Evolutionary conservation across 2,329 filamentous ascomycete genomes (phyloP), one percentile per base, ranked within the genome.

Genomic region (Penicillium olsonii): DNA sequence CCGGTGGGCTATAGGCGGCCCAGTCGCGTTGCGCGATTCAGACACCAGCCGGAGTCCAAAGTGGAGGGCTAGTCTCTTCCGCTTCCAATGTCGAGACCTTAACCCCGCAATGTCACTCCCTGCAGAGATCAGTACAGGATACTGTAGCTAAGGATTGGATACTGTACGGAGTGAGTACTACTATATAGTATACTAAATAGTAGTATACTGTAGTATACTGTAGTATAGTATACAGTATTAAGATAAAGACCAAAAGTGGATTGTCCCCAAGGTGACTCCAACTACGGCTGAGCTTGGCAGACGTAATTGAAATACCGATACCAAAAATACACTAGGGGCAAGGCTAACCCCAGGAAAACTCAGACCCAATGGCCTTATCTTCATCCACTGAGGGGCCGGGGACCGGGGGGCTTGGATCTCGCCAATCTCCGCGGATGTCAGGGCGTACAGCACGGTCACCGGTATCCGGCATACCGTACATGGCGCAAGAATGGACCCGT

Each of bases 341-440:
- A 31, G 9, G 15, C 15, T 18, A 18, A 35, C 33, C 33, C 33
- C 33, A 35, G 33, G n/a, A 10, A 24, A 35, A 46, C 33, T 12
- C 18, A 39, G 27, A 27, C 4, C 12, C 11, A 40, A 15, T 6
- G 20, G 2, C 15, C 39, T 37, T 50, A 44, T 42, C 37, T 41
- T 42, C 50, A 29, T n/a, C 40, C 45, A 52, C 41, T 42, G 42
- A 35, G 22, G 22, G 22, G 49, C 37, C 5, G 2, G 14, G 12
- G 7, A 6, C 29, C n/a, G 12, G n/a, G 29, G 29, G 43, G 34
- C 26, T 29, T 29, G 17, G 31, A 42, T 43, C 38, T 48, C 37
- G 45, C 46, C 46, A 57, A 60, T 61, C 56, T 61, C 59, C 59
- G 59, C 59, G 59, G 59, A 50, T 29, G 29, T n/a, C 35, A 27